phyloP scores from a whole-genome alignment of 148 eudicot genomes.

The Rhododendron mucronatum region DNA sequence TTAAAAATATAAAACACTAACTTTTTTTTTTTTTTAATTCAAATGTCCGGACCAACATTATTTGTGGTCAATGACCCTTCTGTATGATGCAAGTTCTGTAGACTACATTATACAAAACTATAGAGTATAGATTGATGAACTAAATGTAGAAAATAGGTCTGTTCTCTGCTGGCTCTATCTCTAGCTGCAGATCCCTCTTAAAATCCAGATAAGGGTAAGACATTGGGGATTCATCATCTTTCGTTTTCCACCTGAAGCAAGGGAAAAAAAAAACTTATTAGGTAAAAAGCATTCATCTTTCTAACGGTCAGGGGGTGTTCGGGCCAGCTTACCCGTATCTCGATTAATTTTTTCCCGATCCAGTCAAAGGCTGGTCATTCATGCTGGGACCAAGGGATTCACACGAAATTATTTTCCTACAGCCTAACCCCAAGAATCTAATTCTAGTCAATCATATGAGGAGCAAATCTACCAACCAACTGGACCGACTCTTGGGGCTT shows the following conservation, averaged over 20 bases:
- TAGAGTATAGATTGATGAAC: background rate
- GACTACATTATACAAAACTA: background rate
- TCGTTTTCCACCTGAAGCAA: constrained; percentile 39
- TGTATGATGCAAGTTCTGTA: background rate
- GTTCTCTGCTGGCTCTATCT: constrained; percentile 17
- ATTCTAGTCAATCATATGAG: background rate
- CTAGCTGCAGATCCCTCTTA: constrained; percentile 26
- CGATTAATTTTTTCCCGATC: background rate
- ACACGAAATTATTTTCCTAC: background rate
- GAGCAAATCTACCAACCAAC: too few species aligned
- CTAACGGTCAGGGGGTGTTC: too few species aligned
- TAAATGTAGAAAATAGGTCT: background rate
- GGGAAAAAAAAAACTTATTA: background rate
- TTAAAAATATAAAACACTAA: background rate
- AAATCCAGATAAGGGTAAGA: constrained; percentile 47
- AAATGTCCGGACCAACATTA: background rate
- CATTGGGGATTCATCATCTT: constrained; percentile 36
- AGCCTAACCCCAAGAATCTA: too few species aligned
- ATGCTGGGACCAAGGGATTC: background rate
- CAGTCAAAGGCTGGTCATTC: too few species aligned
- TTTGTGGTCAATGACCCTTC: background rate
- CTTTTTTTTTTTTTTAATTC: background rate
- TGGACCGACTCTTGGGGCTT: background rate
- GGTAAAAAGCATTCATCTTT: background rate
- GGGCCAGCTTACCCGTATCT: background rate